Percentiles rank a stretch among this genome's conserved stretches.
These are phyloP conservation scores for Sporothrix dimorphospora DNA, from an alignment of 2,329 filamentous ascomycete genomes.

Conservation along the genomic window DNA sequence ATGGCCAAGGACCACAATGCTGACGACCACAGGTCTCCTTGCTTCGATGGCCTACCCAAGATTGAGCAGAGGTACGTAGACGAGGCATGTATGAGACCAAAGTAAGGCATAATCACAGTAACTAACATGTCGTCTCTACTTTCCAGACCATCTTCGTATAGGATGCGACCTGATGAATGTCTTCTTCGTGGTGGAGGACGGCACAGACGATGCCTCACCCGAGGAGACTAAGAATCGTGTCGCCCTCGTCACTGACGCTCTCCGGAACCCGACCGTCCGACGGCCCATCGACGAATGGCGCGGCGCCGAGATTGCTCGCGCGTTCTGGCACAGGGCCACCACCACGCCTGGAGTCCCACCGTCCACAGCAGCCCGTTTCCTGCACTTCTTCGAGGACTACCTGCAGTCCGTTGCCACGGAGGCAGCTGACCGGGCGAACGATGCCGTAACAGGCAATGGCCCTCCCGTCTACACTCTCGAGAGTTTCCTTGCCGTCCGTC, in stretches of 20 bases:
- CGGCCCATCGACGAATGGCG: conserved; percentile 33
- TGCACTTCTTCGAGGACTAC: conserved; percentile 36
- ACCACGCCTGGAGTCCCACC: conserved; percentile 29
- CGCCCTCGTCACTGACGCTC: conserved; percentile 33
- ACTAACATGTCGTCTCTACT: not conserved
- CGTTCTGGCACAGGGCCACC: conserved; percentile 37
- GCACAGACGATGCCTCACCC: conserved; percentile 32
- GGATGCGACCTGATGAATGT: conserved; percentile 38
- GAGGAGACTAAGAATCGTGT: conserved; percentile 29
- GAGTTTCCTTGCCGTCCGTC: conserved; percentile 37
- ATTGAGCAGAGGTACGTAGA: not conserved
- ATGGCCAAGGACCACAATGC: too few relatives aligned
- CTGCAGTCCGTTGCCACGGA: conserved; percentile 36
- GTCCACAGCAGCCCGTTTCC: conserved; percentile 36
- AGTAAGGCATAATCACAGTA: not conserved
- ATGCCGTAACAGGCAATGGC: not conserved
- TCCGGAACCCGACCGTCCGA: conserved; percentile 32
- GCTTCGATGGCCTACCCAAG: conserved; percentile 6
- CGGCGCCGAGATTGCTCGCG: conserved; percentile 35
- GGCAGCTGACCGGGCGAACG: conserved; percentile 33
- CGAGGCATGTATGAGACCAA: too few relatives aligned
- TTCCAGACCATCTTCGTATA: conserved; percentile 30
- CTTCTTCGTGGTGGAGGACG: conserved; percentile 38
- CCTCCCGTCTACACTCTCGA: conserved; percentile 30
- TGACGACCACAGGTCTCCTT: conserved; percentile 26